Conservation (phyloP, 169 alveolate genomes). For the Perkinsus chesapeaki region DNA sequence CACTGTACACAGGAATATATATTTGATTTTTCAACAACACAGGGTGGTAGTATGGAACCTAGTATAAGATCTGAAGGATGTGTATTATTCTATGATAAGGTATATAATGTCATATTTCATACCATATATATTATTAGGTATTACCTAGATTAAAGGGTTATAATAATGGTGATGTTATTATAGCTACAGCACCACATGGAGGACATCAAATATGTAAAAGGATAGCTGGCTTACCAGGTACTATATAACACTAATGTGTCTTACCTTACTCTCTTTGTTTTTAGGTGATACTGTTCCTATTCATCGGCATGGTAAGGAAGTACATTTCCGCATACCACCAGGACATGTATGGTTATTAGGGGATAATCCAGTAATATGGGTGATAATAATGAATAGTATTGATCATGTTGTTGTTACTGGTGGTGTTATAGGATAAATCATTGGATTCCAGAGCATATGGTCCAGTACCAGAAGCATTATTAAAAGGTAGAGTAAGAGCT, state of each 20-base stretch:
- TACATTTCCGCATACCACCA: not conserved
- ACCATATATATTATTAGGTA: not conserved
- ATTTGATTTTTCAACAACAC: not conserved
- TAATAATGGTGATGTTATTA: not conserved
- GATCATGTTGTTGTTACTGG: too few relatives aligned
- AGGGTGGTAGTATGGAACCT: not conserved
- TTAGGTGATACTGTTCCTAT: not conserved
- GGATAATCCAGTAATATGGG: not conserved
- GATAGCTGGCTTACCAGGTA: not conserved
- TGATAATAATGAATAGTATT: too few relatives aligned
- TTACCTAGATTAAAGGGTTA: not conserved
- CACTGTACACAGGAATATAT: not conserved
- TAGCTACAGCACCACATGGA: not conserved
- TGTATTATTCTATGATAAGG: not conserved
- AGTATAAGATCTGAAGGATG: not conserved
- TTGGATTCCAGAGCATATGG: not conserved
- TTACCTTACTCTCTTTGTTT: not conserved
- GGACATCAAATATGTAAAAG: not conserved
- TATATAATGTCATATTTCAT: not conserved
- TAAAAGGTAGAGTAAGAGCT: not conserved
- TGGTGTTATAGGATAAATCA: not conserved
- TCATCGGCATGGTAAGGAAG: not conserved
- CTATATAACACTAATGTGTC: not conserved
- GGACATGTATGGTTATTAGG: not conserved
- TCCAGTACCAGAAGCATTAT: not conserved